These are phyloP conservation scores for Postia placenta DNA, from an alignment of 768 basidiomycete species.

Conservation along the genomic window DNA sequence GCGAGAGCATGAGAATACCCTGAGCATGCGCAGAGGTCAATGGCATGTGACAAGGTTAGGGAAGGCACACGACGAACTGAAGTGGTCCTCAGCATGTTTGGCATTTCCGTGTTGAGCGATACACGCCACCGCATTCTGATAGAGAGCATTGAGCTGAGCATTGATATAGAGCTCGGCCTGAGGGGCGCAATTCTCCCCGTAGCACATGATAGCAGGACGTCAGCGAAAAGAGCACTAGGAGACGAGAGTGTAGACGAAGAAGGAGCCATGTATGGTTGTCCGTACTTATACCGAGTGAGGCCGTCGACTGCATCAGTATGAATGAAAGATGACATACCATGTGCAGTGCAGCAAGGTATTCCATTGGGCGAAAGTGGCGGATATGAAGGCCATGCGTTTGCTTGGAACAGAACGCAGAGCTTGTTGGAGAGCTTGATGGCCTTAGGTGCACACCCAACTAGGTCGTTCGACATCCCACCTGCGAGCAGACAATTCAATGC, in stretches of 20 bases:
- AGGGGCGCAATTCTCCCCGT: slow-evolving; percentile 16
- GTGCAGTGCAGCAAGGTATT: background rate
- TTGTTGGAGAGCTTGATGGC: too few relatives aligned
- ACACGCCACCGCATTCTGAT: slow-evolving; percentile 13
- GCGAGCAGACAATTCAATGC: too few relatives aligned
- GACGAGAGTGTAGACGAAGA: too few relatives aligned
- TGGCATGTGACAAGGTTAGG: background rate
- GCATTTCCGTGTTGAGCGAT: slow-evolving; percentile 8
- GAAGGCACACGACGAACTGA: slow-evolving; percentile 6
- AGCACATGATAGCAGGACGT: slow-evolving; percentile 7
- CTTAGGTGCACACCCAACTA: too few relatives aligned
- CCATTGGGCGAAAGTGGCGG: background rate
- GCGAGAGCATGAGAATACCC: slow-evolving; percentile 12
- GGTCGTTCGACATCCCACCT: too few relatives aligned
- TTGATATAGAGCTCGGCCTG: slow-evolving; percentile 15
- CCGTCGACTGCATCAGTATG: background rate
- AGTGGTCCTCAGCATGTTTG: slow-evolving; percentile 6
- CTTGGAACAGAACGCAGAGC: too few relatives aligned
- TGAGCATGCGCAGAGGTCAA: background rate
- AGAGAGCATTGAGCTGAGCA: slow-evolving; percentile 15
- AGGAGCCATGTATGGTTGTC: too few relatives aligned
- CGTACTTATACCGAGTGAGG: background rate
- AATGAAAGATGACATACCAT: background rate
- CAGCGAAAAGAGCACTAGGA: background rate
- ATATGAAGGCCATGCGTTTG: background rate